Evolutionary conservation across 1,284 basidiomycete species (phyloP).

Genomic region (Fomitopsis schrenkii): DNA sequence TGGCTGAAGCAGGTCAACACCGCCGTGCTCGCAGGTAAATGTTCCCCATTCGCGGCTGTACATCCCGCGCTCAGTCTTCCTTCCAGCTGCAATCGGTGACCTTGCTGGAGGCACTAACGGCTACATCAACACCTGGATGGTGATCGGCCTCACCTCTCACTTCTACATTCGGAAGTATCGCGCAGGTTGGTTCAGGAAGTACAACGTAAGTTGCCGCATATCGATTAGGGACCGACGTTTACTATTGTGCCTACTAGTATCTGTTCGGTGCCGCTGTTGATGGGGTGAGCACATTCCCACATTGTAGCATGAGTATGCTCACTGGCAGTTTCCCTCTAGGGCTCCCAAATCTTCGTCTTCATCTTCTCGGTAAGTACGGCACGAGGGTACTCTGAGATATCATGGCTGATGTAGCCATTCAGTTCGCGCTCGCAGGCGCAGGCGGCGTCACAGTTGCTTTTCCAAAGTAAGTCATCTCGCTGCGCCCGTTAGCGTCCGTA

Average conservation of each 20-base stretch:
- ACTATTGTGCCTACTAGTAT: neutral
- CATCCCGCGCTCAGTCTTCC: neutral
- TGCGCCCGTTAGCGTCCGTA: too few relatives aligned
- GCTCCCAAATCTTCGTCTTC: slow-evolving; percentile 5
- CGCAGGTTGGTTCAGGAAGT: slow-evolving; percentile 49
- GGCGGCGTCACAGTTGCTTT: neutral
- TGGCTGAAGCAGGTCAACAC: slow-evolving; percentile 7
- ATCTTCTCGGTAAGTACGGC: slow-evolving; percentile 1
- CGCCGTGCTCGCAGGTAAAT: slow-evolving; percentile 2
- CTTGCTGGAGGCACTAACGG: slow-evolving; percentile 1
- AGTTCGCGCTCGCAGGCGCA: slow-evolving; percentile 2
- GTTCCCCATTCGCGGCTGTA: neutral
- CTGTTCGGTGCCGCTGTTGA: slow-evolving; percentile 3
- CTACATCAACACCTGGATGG: slow-evolving; percentile 9
- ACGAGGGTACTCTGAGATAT: too few relatives aligned
- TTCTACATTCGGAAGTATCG: slow-evolving; percentile 21
- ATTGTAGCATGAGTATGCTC: neutral
- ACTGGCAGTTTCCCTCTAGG: neutral
- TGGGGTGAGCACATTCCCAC: neutral
- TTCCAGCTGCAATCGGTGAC: slow-evolving; percentile 8
- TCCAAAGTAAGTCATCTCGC: neutral
- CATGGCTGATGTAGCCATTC: neutral
- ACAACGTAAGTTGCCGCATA: slow-evolving; percentile 33
- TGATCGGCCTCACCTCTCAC: slow-evolving; percentile 21
- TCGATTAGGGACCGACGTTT: neutral